These are phyloP conservation scores for Pleurotus sapidus DNA, from an alignment of 768 basidiomycete genomes.

Conservation along the genomic window DNA sequence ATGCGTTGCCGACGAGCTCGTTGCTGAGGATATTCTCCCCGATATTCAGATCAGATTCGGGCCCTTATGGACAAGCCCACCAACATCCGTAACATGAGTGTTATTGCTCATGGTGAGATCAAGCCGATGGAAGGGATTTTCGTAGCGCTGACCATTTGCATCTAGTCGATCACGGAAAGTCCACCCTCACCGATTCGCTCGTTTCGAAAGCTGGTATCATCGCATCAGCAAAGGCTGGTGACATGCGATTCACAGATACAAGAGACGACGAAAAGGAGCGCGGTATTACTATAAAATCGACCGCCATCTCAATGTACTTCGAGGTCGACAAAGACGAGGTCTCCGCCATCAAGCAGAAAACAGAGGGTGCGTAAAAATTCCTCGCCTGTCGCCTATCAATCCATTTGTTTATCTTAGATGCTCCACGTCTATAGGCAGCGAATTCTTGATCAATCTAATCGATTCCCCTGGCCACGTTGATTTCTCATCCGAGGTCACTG, in stretches of 20 bases:
- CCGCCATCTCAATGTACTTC: slow-evolving; percentile 99
- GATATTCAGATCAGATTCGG: slow-evolving; percentile 74
- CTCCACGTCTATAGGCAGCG: slow-evolving; percentile 54
- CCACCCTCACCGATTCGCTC: slow-evolving; percentile 97
- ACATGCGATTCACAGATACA: slow-evolving; percentile 96
- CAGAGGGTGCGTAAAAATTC: slow-evolving; percentile 57
- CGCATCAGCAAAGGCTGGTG: slow-evolving; percentile 90
- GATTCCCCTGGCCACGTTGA: slow-evolving; percentile 99
- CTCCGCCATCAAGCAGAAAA: slow-evolving; percentile 87
- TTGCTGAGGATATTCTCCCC: slow-evolving; percentile 8
- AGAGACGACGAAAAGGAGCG: slow-evolving; percentile 98
- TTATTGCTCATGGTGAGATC: slow-evolving; percentile 77
- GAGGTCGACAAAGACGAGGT: slow-evolving; percentile 91
- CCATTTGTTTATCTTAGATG: not conserved
- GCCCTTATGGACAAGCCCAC: slow-evolving; percentile 85
- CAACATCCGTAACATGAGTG: slow-evolving; percentile 95
- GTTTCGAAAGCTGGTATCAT: slow-evolving; percentile 99
- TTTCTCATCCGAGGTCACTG: slow-evolving; percentile 99
- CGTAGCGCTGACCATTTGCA: not conserved
- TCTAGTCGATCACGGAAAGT: slow-evolving; percentile 99
- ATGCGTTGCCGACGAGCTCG: not conserved
- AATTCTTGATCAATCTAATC: slow-evolving; percentile 99
- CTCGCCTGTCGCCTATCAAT: not conserved
- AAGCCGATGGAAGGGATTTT: no score
- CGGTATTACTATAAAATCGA: slow-evolving; percentile 99